Evolutionary conservation across 306 rosid species (phyloP).

Genomic region (Rubus parviflorus): DNA sequence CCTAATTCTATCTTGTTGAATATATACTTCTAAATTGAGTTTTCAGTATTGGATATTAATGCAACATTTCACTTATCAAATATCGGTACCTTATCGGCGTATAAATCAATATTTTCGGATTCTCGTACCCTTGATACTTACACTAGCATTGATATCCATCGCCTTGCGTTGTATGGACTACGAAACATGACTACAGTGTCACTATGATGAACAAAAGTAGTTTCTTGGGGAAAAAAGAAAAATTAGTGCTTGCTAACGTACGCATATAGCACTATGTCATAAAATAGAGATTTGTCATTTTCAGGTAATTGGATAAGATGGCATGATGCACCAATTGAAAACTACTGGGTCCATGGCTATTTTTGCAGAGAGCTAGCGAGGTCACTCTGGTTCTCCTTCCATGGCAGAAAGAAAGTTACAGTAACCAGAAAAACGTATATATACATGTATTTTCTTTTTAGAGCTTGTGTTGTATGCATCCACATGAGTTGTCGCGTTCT

Average conservation of each 20-base stretch:
- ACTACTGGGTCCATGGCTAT: conserved; percentile 18
- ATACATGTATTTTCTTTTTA: neutral
- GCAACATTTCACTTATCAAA: too few species aligned
- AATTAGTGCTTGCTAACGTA: conserved; percentile 18
- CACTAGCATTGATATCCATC: neutral
- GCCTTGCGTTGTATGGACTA: neutral
- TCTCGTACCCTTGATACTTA: too few species aligned
- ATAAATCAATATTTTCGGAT: neutral
- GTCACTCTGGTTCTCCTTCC: conserved; percentile 16
- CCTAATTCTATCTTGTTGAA: too few species aligned
- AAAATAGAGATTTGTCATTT: neutral
- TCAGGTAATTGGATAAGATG: conserved; percentile 29
- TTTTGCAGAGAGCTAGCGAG: neutral
- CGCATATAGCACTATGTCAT: conserved; percentile 11
- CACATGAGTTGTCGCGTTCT: conserved; percentile 12
- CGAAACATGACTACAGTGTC: neutral
- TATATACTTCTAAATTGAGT: too few species aligned
- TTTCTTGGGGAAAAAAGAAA: neutral
- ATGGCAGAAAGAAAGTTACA: conserved; percentile 25
- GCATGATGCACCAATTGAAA: conserved; percentile 13
- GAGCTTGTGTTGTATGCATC: neutral
- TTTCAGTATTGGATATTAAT: too few species aligned
- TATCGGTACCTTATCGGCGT: too few species aligned
- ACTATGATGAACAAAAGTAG: neutral
- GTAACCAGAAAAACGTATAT: conserved; percentile 20